Percentiles rank a stretch among this genome's conserved stretches.
phyloP scores from a whole-genome alignment of 1,139 yeast species.

The Blastobotrys capitulatus region DNA sequence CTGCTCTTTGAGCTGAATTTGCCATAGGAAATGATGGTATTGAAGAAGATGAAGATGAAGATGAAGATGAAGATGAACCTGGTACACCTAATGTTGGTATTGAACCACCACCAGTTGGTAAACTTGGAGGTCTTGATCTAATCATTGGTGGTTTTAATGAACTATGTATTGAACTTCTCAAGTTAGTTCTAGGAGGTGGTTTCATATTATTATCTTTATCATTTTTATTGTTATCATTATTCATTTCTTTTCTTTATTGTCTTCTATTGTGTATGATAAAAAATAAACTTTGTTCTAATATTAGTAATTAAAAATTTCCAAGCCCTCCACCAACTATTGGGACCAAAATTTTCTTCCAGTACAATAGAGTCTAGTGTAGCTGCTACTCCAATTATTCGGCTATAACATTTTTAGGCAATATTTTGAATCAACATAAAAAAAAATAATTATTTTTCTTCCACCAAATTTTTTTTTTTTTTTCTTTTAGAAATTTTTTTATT shows the following conservation, averaged over 20 bases:
- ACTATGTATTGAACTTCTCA: not conserved
- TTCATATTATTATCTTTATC: not conserved
- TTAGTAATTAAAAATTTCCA: too few species aligned
- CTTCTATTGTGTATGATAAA: too few species aligned
- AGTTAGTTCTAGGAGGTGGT: constrained; percentile 1
- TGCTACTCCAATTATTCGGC: too few species aligned
- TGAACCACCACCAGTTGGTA: too few species aligned
- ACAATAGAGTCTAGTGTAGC: too few species aligned
- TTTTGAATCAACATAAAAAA: not conserved
- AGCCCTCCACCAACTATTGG: too few species aligned
- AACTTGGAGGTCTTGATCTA: not conserved
- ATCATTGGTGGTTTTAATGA: not conserved
- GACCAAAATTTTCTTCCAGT: too few species aligned
- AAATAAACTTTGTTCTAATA: too few species aligned
- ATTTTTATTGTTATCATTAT: not conserved
- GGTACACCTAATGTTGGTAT: constrained; percentile 35
- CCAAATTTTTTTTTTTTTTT: too few species aligned
- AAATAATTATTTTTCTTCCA: not conserved
- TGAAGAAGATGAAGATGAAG: too few species aligned
- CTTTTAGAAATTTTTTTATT: too few species aligned
- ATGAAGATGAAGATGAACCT: constrained; percentile 40
- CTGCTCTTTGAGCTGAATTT: constrained; percentile 41
- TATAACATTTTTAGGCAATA: too few species aligned
- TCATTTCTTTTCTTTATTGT: not conserved
- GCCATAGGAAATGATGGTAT: constrained; percentile 35